Percentiles rank a stretch among this genome's conserved stretches.
Conservation (phyloP, 495 filamentous ascomycete genomes). For the Neurospora sp. region DNA sequence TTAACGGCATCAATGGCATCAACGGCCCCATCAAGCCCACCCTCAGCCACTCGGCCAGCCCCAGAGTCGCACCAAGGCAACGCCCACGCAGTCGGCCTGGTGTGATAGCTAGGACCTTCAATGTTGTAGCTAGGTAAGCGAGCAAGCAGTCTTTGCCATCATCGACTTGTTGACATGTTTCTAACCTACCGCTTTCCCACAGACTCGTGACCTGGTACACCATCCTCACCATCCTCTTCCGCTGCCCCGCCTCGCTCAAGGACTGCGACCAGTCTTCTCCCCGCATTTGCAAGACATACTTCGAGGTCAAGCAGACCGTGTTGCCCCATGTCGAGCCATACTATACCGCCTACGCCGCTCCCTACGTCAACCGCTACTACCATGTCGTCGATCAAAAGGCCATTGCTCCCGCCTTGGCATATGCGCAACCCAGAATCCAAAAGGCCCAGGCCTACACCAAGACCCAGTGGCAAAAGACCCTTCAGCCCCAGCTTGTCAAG, state of each 20-base stretch:
- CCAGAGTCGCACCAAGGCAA: slow-evolving; percentile 7
- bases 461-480: slow-evolving; percentile 65
- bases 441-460: slow-evolving; percentile 52
- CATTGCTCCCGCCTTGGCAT: slow-evolving; percentile 52
- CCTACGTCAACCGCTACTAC: slow-evolving; percentile 76
- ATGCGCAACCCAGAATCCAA: slow-evolving; percentile 60
- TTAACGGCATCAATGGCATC: slow-evolving; percentile 7
- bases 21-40: slow-evolving; percentile 18
- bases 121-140: slow-evolving; percentile 51
- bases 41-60: slow-evolving; percentile 19
- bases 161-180: slow-evolving; percentile 4
- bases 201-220: slow-evolving; percentile 82
- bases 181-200: slow-evolving; percentile 1
- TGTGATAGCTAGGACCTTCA: slow-evolving; percentile 42
- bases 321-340: slow-evolving; percentile 76
- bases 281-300: slow-evolving; percentile 73
- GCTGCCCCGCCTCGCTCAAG: slow-evolving; percentile 63
- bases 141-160: not conserved
- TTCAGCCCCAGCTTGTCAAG: slow-evolving; percentile 62
- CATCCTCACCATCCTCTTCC: slow-evolving; percentile 66
- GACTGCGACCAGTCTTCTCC: slow-evolving; percentile 62
- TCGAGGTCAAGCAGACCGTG: slow-evolving; percentile 56
- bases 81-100: slow-evolving; percentile 21
- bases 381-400: slow-evolving; percentile 52
- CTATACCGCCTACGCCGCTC: slow-evolving; percentile 73